Conservation (phyloP, 768 basidiomycete genomes). For the Coprinopsis marcescibilis region DNA sequence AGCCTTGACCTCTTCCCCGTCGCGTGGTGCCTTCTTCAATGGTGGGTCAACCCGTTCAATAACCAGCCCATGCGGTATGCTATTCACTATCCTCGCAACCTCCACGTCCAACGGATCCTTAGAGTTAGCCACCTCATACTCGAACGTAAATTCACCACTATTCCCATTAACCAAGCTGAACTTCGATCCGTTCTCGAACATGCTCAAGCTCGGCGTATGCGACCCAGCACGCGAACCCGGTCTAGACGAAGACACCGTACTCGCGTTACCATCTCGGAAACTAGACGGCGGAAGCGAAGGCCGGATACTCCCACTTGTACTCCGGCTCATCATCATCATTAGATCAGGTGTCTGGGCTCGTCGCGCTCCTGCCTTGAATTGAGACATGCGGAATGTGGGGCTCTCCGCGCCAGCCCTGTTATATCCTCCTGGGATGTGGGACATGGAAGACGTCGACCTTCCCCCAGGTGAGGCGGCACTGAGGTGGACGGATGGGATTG, state of each 20-base stretch:
- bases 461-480: conserved; percentile 48
- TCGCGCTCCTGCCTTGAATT: conserved; percentile 6
- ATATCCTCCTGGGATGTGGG: conserved; percentile 36
- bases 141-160: conserved; percentile 34
- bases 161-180: conserved; percentile 30
- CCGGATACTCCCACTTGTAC: conserved; percentile 32
- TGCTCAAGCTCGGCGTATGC: conserved; percentile 41
- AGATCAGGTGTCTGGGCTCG: conserved; percentile 65
- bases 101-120: conserved; percentile 82
- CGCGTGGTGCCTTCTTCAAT: conserved; percentile 54
- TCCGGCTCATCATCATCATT: conserved; percentile 17
- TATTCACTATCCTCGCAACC: conserved; percentile 70
- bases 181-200: neutral
- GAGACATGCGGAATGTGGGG: conserved; percentile 11
- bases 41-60: conserved; percentile 81
- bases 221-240: conserved; percentile 61
- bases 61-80: conserved; percentile 68
- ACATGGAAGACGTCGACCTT: conserved; percentile 65
- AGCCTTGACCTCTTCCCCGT: conserved; percentile 76
- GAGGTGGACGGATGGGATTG: conserved; percentile 67
- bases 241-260: conserved; percentile 36
- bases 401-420: conserved; percentile 12
- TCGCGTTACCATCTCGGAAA: conserved; percentile 51
- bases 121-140: conserved; percentile 59
- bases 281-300: conserved; percentile 66